Evolutionary conservation across 169 alveolate genomes (phyloP), one percentile per base, ranked within the genome.

Genomic region (Plasmodium ovale): DNA sequence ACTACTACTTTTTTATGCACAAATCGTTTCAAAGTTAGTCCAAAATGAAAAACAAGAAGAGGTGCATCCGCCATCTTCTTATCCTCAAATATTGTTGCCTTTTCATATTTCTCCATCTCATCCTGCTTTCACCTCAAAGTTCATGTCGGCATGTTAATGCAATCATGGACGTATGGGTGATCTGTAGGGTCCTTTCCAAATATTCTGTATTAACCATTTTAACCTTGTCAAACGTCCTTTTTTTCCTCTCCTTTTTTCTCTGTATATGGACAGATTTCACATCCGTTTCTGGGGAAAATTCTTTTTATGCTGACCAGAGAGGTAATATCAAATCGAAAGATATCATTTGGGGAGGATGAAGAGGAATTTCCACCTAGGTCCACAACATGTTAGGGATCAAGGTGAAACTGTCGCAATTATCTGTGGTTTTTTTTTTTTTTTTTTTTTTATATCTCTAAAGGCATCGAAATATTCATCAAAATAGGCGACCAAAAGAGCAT

Each of bases 21-120:
- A 74, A 74, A 35, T 74, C 88, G n/a, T 74, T 74, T 60, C 88
- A 74, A 74, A 74, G 88, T 74, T 19, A 74, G 87, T 27, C 14
- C n/a, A 6, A 6, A 31, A 29, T 14, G 37, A 72, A 72, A 72
- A n/a, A n/a, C n/a, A n/a, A n/a, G n/a, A n/a, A n/a, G n/a, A n/a
- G n/a, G n/a, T n/a, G n/a, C n/a, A n/a, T n/a, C n/a, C n/a, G n/a
- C n/a, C n/a, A n/a, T n/a, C n/a, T n/a, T n/a, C n/a, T n/a, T n/a
- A n/a, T n/a, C n/a, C n/a, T n/a, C n/a, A n/a, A n/a, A n/a, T n/a
- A n/a, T n/a, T n/a, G n/a, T n/a, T n/a, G n/a, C n/a, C n/a, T n/a
- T n/a, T n/a, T n/a, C n/a, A n/a, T n/a, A n/a, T n/a, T n/a, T n/a
- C n/a, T n/a, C n/a, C n/a, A n/a, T n/a, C n/a, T n/a, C n/a, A 51